A percentile compares a stretch with the other conserved stretches of the same genome.
phyloP scores from a whole-genome alignment of 345 rosid genomes.

The Anastatica hierochuntica region DNA sequence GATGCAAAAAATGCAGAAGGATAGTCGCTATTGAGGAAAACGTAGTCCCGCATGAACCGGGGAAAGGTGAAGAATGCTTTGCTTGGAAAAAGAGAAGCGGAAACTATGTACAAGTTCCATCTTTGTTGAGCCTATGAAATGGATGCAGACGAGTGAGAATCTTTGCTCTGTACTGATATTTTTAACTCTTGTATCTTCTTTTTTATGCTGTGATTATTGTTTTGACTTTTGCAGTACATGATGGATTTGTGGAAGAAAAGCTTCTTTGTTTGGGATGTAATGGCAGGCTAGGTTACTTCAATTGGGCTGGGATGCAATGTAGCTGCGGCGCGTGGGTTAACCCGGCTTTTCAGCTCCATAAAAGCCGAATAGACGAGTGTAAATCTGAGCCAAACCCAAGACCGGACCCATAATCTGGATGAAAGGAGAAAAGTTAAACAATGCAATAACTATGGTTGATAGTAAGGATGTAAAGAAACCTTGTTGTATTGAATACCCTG shows the following conservation, averaged over 20 bases:
- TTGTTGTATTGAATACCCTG: neutral
- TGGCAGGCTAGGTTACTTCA: slow-evolving; percentile 68
- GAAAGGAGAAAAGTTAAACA: neutral
- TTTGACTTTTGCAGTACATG: slow-evolving; percentile 52
- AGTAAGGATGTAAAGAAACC: neutral
- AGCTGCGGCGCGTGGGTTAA: slow-evolving; percentile 88
- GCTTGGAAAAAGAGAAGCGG: slow-evolving; percentile 67
- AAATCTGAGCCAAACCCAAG: slow-evolving; percentile 7
- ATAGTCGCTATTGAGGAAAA: slow-evolving; percentile 66
- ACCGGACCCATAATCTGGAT: neutral
- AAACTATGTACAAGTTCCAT: slow-evolving; percentile 42
- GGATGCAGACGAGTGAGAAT: slow-evolving; percentile 67
- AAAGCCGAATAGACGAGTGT: slow-evolving; percentile 60
- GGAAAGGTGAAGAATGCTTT: slow-evolving; percentile 69
- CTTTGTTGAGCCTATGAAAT: slow-evolving; percentile 88
- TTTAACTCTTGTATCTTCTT: too few species aligned
- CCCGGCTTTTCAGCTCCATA: slow-evolving; percentile 88
- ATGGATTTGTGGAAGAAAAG: slow-evolving; percentile 72
- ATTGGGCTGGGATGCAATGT: slow-evolving; percentile 97
- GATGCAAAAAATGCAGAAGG: slow-evolving; percentile 78
- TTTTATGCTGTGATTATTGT: too few species aligned
- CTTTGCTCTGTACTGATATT: neutral
- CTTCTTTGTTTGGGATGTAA: slow-evolving; percentile 73
- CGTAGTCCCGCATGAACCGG: slow-evolving; percentile 50
- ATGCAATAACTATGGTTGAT: neutral